A percentile compares a stretch with the other conserved stretches of the same genome.
Evolutionary conservation across 2,329 filamentous ascomycete species (phyloP).

Genomic region (Ustilaginoidea virens): DNA sequence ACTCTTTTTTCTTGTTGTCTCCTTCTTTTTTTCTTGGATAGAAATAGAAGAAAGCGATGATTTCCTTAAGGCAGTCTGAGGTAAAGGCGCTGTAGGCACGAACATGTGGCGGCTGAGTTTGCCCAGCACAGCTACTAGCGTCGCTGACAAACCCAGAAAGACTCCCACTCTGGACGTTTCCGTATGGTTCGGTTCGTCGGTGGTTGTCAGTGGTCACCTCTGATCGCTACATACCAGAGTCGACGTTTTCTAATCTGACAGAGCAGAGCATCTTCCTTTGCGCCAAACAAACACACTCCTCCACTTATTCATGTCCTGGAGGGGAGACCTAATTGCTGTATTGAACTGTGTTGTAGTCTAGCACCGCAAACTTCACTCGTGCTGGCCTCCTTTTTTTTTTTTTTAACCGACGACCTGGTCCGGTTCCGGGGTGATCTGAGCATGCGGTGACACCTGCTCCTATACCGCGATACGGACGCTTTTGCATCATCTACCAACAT

Average conservation of each 20-base stretch:
- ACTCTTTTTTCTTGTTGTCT: too few relatives aligned
- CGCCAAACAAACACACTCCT: too few relatives aligned
- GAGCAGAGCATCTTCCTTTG: too few relatives aligned
- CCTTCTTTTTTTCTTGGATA: too few relatives aligned
- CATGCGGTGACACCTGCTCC: conserved; percentile 7
- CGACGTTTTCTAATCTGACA: too few relatives aligned
- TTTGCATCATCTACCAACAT: conserved; percentile 6
- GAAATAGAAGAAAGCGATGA: too few relatives aligned
- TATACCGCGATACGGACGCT: conserved; percentile 8
- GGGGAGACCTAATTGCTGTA: conserved; percentile 2
- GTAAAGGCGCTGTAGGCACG: too few relatives aligned
- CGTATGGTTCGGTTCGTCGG: not conserved
- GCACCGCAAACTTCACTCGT: too few relatives aligned
- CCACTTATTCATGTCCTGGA: too few relatives aligned
- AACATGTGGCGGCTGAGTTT: too few relatives aligned
- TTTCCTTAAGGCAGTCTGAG: too few relatives aligned
- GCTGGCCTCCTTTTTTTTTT: not conserved
- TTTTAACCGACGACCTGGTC: conserved; percentile 8
- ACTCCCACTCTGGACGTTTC: conserved; percentile 1
- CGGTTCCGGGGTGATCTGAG: conserved; percentile 3
- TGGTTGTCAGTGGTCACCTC: not conserved
- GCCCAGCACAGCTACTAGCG: conserved; percentile 2
- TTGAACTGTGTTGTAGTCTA: too few relatives aligned
- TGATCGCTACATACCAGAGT: not conserved
- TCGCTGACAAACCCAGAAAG: conserved; percentile 7